Percentiles rank a stretch among this genome's conserved stretches.
Evolutionary conservation across 2,329 filamentous ascomycete species (phyloP).

Genomic region (Laburnicola sp.): DNA sequence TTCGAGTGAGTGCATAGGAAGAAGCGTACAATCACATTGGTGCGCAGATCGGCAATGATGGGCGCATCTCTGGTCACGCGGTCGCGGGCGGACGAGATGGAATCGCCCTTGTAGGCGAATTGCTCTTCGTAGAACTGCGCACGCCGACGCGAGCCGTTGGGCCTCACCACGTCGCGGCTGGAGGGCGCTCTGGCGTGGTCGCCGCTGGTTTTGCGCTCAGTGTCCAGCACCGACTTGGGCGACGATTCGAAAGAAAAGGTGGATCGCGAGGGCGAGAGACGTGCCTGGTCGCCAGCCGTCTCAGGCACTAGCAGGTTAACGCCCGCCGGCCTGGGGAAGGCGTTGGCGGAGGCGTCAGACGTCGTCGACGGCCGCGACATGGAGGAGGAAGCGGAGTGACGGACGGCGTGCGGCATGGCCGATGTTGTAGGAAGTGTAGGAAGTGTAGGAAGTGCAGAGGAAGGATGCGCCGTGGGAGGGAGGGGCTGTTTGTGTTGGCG

Average conservation of each 20-base stretch:
- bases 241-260: constrained; percentile 45
- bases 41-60: constrained; percentile 53
- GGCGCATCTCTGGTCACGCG: constrained; percentile 51
- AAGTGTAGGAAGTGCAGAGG: neutral
- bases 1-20: constrained; percentile 9
- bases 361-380: constrained; percentile 45
- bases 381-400: constrained; percentile 27
- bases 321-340: constrained; percentile 42
- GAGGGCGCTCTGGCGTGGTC: constrained; percentile 19
- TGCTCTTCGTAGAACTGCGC: constrained; percentile 45
- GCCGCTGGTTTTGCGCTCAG: constrained; percentile 19
- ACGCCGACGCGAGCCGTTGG: constrained; percentile 34
- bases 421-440: neutral
- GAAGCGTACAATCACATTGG: constrained; percentile 55
- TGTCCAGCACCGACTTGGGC: constrained; percentile 33
- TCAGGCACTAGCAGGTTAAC: constrained; percentile 36
- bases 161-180: constrained; percentile 1
- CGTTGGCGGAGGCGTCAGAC: constrained; percentile 38
- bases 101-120: constrained; percentile 43
- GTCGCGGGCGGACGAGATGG: constrained; percentile 44
- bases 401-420: constrained; percentile 43
- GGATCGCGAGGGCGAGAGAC: constrained; percentile 40
- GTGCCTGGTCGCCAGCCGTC: constrained; percentile 24
- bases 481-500: constrained; percentile 10
- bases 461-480: constrained; percentile 5